These are phyloP conservation scores for Vanilla planifolia DNA, from an alignment of 106 monocot species.

Conservation along the genomic window DNA sequence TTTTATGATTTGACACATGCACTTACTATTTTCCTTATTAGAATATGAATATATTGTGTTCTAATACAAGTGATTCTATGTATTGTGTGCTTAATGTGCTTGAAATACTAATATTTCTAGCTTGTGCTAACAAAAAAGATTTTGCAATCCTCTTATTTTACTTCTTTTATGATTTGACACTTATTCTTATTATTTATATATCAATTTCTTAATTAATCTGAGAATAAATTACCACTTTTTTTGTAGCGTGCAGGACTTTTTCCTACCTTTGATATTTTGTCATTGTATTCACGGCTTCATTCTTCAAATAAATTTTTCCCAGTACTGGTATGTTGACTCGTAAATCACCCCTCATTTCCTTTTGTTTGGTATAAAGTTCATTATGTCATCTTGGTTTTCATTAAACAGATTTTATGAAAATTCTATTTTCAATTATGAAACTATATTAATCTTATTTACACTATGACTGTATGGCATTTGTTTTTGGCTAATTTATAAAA, in stretches of 20 bases:
- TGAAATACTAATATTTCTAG: no score
- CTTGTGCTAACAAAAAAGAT: neutral
- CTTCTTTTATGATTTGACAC: neutral
- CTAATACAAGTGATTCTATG: no score
- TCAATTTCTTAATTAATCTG: neutral
- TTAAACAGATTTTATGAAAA: no score
- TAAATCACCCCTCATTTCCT: neutral
- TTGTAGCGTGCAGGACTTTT: conserved; percentile 90
- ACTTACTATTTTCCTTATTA: no score
- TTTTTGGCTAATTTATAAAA: no score
- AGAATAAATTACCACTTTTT: conserved; percentile 9
- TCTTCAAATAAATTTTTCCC: conserved; percentile 57
- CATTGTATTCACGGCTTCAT: conserved; percentile 66
- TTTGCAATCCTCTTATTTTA: neutral
- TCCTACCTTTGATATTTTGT: conserved; percentile 85
- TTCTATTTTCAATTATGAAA: no score
- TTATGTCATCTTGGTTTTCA: neutral
- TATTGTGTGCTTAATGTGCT: no score
- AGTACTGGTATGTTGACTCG: conserved; percentile 53
- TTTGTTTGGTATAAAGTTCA: neutral
- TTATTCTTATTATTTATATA: neutral
- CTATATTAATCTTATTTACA: no score
- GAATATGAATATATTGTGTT: no score
- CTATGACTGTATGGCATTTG: no score
- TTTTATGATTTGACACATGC: no score